Conservation (phyloP, 106 monocot species). For the Dioscorea zingiberensis region DNA sequence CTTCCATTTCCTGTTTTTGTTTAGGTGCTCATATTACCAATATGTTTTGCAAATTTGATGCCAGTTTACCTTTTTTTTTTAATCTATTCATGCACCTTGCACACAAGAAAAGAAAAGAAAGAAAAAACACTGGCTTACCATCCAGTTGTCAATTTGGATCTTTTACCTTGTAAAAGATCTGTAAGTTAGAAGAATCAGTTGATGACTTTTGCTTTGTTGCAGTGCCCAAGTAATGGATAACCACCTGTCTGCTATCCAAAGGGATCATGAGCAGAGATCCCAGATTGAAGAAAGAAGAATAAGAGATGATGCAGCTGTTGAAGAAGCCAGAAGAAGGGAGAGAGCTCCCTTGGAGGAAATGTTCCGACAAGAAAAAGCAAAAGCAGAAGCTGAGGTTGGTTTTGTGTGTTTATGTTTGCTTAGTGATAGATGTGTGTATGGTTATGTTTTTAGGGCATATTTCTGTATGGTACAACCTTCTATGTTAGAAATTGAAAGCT, state of each 20-base stretch:
- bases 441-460: no score
- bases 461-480: no score
- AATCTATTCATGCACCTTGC: no score
- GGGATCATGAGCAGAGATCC: conserved; percentile 83
- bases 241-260: conserved; percentile 74
- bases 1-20: no score
- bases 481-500: no score
- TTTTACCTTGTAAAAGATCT: neutral
- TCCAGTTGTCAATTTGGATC: neutral
- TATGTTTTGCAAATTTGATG: no score
- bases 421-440: no score
- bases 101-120: no score
- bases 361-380: conserved; percentile 55
- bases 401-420: conserved; percentile 6
- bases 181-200: neutral
- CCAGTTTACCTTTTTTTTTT: no score
- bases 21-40: no score
- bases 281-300: conserved; percentile 79
- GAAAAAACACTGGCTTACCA: no score
- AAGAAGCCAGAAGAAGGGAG: conserved; percentile 73
- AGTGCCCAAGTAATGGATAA: conserved; percentile 75
- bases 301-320: conserved; percentile 82
- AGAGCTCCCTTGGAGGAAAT: conserved; percentile 67
- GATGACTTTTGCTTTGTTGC: conserved; percentile 8
- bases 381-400: conserved; percentile 72